phyloP scores from a whole-genome alignment of 2,329 filamentous ascomycete genomes.

The Monosporascus ibericus region DNA sequence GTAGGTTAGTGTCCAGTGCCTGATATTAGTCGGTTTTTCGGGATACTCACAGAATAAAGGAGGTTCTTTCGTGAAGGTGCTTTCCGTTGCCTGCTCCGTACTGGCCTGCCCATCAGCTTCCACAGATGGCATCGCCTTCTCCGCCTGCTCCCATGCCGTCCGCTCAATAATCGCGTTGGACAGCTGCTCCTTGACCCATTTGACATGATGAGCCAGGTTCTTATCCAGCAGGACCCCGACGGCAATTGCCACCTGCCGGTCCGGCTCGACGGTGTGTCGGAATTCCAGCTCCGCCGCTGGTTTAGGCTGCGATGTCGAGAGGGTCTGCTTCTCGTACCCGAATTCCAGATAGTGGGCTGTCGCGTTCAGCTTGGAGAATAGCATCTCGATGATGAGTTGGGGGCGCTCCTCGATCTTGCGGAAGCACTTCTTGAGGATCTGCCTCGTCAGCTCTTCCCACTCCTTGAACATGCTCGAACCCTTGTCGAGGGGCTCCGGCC shows the following conservation, averaged over 20 bases:
- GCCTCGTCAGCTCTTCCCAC: constrained; percentile 84
- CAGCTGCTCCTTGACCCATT: constrained; percentile 74
- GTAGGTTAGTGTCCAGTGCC: constrained; percentile 20
- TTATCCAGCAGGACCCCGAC: constrained; percentile 76
- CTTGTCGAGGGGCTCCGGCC: constrained; percentile 68
- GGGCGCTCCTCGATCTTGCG: constrained; percentile 83
- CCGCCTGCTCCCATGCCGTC: constrained; percentile 68
- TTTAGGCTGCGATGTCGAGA: constrained; percentile 53
- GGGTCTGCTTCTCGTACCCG: constrained; percentile 75
- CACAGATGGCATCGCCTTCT: constrained; percentile 49
- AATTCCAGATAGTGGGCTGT: constrained; percentile 87
- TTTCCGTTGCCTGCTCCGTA: constrained; percentile 19
- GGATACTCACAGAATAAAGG: constrained; percentile 49
- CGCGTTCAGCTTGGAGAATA: constrained; percentile 85
- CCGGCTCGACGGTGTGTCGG: constrained; percentile 60
- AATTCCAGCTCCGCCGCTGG: constrained; percentile 81
- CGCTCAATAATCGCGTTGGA: constrained; percentile 64
- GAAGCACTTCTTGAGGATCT: constrained; percentile 74
- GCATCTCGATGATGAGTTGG: constrained; percentile 80
- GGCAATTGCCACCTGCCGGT: constrained; percentile 71
- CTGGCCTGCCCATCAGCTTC: constrained; percentile 25
- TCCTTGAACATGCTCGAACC: constrained; percentile 67
- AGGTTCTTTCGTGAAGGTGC: constrained; percentile 29
- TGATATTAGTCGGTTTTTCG: not conserved
- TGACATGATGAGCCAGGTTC: constrained; percentile 67